Conservation (phyloP, 345 rosid genomes). For the Gossypioides kirkii region DNA sequence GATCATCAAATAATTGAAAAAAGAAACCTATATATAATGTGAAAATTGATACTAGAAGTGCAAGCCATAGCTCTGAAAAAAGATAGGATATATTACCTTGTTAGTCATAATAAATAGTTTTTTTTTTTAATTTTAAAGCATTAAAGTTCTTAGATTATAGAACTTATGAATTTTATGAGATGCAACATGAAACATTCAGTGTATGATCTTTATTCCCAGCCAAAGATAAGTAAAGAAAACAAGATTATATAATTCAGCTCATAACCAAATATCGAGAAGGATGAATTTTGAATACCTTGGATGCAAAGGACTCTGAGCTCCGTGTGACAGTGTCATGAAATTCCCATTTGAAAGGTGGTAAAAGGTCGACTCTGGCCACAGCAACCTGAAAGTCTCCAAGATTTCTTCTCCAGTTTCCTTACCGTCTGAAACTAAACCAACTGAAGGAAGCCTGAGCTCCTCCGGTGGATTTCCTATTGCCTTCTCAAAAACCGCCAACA, state of each 20-base stretch:
- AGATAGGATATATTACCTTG: neutral
- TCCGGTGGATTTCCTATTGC: constrained; percentile 28
- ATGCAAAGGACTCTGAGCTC: constrained; percentile 19
- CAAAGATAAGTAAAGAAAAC: neutral
- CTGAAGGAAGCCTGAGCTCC: constrained; percentile 27
- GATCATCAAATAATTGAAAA: neutral
- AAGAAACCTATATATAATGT: neutral
- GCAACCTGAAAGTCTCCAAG: constrained; percentile 11
- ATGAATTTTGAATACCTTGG: constrained; percentile 18
- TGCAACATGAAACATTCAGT: neutral
- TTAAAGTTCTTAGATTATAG: neutral
- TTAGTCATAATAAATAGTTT: neutral
- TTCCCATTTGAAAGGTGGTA: constrained; percentile 25
- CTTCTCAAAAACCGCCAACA: constrained; percentile 34
- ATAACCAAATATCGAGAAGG: neutral
- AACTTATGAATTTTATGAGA: neutral
- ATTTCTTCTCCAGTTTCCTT: constrained; percentile 21
- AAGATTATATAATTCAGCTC: neutral
- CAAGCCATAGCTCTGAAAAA: neutral
- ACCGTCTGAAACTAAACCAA: constrained; percentile 3
- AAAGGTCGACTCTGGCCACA: constrained; percentile 16
- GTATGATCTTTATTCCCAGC: neutral
- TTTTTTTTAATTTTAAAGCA: no score
- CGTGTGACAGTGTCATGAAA: constrained; percentile 28
- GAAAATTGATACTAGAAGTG: neutral